phyloP scores from a whole-genome alignment of 768 basidiomycete genomes.

The Suillus hirtellus region DNA sequence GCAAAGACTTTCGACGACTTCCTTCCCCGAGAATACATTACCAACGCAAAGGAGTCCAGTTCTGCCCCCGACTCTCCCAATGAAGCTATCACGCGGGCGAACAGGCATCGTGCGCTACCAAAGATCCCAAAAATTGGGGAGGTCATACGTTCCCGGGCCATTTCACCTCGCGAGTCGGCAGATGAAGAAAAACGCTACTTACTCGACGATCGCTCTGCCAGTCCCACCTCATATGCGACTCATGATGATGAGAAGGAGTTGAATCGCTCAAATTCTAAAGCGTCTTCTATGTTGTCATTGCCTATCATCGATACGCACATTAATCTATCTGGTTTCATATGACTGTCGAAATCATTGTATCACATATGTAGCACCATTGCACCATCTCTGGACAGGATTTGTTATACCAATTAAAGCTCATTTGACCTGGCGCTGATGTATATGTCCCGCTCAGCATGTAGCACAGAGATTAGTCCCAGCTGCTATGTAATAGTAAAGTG shows the following conservation, averaged over 20 bases:
- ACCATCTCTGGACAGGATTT: not conserved
- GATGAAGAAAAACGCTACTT: slow-evolving; percentile 23
- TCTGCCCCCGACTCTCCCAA: slow-evolving; percentile 12
- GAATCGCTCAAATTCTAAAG: slow-evolving; percentile 29
- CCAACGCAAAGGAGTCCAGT: slow-evolving; percentile 29
- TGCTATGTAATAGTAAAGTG: not conserved
- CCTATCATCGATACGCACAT: not conserved
- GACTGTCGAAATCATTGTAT: too few relatives aligned
- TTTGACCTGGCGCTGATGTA: not conserved
- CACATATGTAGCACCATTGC: not conserved
- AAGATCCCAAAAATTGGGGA: slow-evolving; percentile 42
- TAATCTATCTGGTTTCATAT: not conserved
- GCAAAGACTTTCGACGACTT: slow-evolving; percentile 48
- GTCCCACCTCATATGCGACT: slow-evolving; percentile 11
- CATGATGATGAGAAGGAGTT: slow-evolving; percentile 12
- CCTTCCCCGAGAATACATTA: slow-evolving; percentile 46
- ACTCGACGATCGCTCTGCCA: slow-evolving; percentile 18
- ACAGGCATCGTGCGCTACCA: slow-evolving; percentile 36
- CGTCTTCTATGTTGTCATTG: slow-evolving; percentile 16
- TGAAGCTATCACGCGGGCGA: slow-evolving; percentile 32
- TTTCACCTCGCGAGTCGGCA: slow-evolving; percentile 17
- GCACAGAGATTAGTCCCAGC: not conserved
- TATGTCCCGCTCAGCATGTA: not conserved
- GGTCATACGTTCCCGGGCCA: slow-evolving; percentile 24
- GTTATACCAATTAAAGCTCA: not conserved